A percentile compares a stretch with the other conserved stretches of the same genome.
These are phyloP conservation scores for Quercus tomentella DNA, from an alignment of 331 rosid species.

Conservation along the genomic window DNA sequence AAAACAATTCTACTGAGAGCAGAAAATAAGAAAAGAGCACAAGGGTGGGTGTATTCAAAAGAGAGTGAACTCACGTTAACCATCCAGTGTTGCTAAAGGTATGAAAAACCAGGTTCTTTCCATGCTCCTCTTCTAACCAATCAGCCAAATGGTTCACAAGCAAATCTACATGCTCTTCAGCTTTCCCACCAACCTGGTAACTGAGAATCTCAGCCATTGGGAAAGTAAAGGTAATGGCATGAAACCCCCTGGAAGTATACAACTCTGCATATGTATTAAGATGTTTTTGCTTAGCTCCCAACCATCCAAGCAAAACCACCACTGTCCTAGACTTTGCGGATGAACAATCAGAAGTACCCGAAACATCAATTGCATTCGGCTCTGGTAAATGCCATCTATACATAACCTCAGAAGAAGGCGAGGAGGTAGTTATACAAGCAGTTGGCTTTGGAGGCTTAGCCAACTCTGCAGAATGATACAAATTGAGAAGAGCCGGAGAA, in stretches of 20 bases:
- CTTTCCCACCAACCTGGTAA: conserved; percentile 78
- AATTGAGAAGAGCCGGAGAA: conserved; percentile 35
- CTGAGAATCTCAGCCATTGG: conserved; percentile 77
- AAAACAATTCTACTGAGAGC: not conserved
- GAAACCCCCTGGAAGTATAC: conserved; percentile 93
- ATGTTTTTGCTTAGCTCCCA: conserved; percentile 96
- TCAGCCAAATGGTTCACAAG: conserved; percentile 83
- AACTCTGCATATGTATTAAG: conserved; percentile 84
- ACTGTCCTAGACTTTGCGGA: conserved; percentile 66
- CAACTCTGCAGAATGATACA: conserved; percentile 64
- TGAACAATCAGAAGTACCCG: conserved; percentile 43
- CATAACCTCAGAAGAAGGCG: conserved; percentile 54
- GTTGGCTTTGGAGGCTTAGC: conserved; percentile 32
- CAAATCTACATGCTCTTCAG: conserved; percentile 64
- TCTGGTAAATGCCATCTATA: conserved; percentile 97
- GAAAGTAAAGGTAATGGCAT: conserved; percentile 81
- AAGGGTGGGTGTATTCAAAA: not conserved
- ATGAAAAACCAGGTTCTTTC: conserved; percentile 84
- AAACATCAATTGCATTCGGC: conserved; percentile 34
- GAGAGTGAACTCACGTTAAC: conserved; percentile 66
- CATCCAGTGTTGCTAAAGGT: conserved; percentile 99
- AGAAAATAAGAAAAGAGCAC: not conserved
- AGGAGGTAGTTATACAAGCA: conserved; percentile 27
- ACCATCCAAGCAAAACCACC: conserved; percentile 94
- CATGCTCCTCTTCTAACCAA: conserved; percentile 89